A percentile compares a stretch with the other conserved stretches of the same genome.
These are phyloP conservation scores for Saturnispora hagleri DNA, from an alignment of 805 yeast species.

Conservation along the genomic window DNA sequence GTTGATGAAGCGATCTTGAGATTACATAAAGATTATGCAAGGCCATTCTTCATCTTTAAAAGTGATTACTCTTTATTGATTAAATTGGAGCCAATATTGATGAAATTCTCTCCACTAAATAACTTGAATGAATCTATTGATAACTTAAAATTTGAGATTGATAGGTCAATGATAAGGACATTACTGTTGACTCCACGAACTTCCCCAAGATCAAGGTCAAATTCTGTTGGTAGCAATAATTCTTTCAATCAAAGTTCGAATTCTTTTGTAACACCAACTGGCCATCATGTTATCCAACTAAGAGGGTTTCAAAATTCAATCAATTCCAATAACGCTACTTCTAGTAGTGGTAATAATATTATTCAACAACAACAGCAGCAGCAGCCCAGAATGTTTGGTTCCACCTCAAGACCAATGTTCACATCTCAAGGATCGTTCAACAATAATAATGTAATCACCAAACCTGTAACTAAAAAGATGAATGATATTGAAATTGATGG, in stretches of 20 bases:
- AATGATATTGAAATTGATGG: conserved; percentile 16
- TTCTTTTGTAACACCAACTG: conserved; percentile 22
- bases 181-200: conserved; percentile 17
- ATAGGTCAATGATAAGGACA: conserved; percentile 15
- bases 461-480: neutral
- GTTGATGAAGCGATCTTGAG: conserved; percentile 58
- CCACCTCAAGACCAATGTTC: neutral
- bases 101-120: conserved; percentile 47
- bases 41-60: conserved; percentile 80
- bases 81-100: conserved; percentile 54
- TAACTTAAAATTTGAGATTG: conserved; percentile 16
- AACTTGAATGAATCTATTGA: neutral
- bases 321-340: neutral
- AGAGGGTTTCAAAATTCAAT: conserved; percentile 16
- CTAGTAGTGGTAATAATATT: neutral
- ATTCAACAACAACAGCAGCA: neutral
- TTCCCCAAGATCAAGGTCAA: conserved; percentile 6
- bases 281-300: conserved; percentile 25
- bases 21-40: conserved; percentile 50
- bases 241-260: neutral
- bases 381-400: neutral
- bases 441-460: neutral
- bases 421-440: neutral
- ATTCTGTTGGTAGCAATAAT: neutral
- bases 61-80: conserved; percentile 60